phyloP scores from a whole-genome alignment of 2,329 filamentous ascomycete species.

The Colletotrichum liaoningense region DNA sequence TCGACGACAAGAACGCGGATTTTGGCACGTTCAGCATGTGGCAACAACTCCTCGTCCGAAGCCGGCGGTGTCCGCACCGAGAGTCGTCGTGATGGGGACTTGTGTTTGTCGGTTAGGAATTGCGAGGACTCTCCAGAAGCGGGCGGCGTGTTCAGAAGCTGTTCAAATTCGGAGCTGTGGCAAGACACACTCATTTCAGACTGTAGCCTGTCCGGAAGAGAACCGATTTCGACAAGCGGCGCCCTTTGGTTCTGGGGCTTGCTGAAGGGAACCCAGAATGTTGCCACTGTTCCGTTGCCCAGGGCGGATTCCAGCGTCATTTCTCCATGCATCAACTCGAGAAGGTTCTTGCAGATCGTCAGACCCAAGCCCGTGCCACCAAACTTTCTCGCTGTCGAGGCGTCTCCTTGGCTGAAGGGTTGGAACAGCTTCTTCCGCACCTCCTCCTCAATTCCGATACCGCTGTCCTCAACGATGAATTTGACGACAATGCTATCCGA shows the following conservation, averaged over 20 bases:
- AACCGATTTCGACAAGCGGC: constrained; percentile 68
- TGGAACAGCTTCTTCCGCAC: constrained; percentile 80
- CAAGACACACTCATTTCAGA: constrained; percentile 73
- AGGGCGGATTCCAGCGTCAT: constrained; percentile 77
- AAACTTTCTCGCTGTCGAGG: constrained; percentile 82
- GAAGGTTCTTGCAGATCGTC: constrained; percentile 83
- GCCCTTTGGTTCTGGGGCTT: constrained; percentile 67
- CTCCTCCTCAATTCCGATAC: constrained; percentile 84
- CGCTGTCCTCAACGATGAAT: constrained; percentile 81
- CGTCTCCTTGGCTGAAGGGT: constrained; percentile 85
- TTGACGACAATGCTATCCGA: constrained; percentile 74
- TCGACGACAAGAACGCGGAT: constrained; percentile 82
- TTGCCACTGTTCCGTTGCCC: constrained; percentile 77
- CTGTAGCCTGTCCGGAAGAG: constrained; percentile 75
- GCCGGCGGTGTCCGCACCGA: constrained; percentile 49
- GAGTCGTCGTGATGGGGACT: constrained; percentile 42
- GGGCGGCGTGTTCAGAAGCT: constrained; percentile 56
- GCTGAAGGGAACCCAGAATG: constrained; percentile 82
- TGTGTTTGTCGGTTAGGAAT: constrained; percentile 40
- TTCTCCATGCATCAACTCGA: constrained; percentile 83
- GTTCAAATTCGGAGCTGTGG: constrained; percentile 73
- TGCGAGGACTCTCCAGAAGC: constrained; percentile 29
- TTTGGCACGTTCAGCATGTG: constrained; percentile 68
- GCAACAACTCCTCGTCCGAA: constrained; percentile 59
- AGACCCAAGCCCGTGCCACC: constrained; percentile 82